Evolutionary conservation across 441 rosid genomes (phyloP), one percentile per base, ranked within the genome.

Genomic region (Gossypium davidsonii): DNA sequence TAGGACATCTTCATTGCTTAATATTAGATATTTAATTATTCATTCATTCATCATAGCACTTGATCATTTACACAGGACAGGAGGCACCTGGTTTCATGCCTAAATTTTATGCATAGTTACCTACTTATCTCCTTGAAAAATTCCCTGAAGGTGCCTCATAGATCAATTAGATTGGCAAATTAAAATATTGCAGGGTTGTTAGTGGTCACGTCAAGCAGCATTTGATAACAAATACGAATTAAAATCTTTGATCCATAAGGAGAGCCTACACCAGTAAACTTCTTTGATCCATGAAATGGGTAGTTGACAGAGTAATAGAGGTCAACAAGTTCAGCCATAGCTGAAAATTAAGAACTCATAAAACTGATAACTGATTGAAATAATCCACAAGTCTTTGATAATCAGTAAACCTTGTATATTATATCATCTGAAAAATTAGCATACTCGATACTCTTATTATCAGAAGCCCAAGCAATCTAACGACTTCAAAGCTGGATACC

Each of bases 51-150:
- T 26, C 44, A 8, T 49, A 10, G 25, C 31, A 8, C 57, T 49
- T 49, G 71, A 67, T 49, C n/a, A 67, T 67, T 15, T 49, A 49
- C 59, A 67, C 9, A 9, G 9, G 4, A 26, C 20, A 8, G 46
- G 9, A 67, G 56, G 70, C 56, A 67, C 57, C 71, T 8, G n/a
- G 58, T 25, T 48, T 48, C 71, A n/a, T 48, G 58, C 58, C 42
- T 67, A 28, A 67, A 48, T 46, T 25, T 23, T 67, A 25, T 23
- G 61, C 61, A 9, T 23, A 56, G 60, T 55, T 55, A 37, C 56
- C 70, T 23, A 66, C 56, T 66, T 66, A 65, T n/a, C 23, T 67
- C 56, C 9, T 46, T n/a, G 23, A 48, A 10, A 25, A 67, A 23
- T 3, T 67, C 37, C 6, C 70, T 14, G 31, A 44, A 12, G 6